Evolutionary conservation across 805 yeast genomes (phyloP).

Genomic region (Candida takata): DNA sequence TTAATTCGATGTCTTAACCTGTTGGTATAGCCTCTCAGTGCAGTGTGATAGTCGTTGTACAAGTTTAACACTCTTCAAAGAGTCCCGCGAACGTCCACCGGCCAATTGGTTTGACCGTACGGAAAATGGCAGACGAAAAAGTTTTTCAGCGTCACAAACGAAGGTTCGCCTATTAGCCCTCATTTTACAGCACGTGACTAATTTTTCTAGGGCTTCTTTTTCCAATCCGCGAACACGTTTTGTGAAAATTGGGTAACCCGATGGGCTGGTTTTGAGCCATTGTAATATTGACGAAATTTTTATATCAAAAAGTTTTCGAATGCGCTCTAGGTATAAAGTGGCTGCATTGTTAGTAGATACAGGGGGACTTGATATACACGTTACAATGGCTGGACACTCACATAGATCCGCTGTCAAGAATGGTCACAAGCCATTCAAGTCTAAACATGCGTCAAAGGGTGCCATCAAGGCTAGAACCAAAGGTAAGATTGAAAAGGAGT

Average conservation of each 20-base stretch:
- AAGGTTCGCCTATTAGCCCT: slow-evolving; percentile 6
- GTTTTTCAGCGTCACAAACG: slow-evolving; percentile 18
- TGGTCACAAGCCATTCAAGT: slow-evolving; percentile 84
- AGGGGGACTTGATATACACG: too few species aligned
- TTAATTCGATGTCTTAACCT: slow-evolving; percentile 18
- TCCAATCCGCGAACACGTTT: slow-evolving; percentile 12
- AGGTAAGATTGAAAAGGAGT: slow-evolving; percentile 80
- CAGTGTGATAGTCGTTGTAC: neutral
- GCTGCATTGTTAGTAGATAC: too few species aligned
- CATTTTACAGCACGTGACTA: slow-evolving; percentile 3
- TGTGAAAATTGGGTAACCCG: slow-evolving; percentile 1
- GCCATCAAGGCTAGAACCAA: slow-evolving; percentile 71
- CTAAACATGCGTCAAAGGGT: slow-evolving; percentile 87
- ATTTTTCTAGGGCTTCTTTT: slow-evolving; percentile 3
- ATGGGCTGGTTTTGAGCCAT: slow-evolving; percentile 11
- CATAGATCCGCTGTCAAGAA: slow-evolving; percentile 82
- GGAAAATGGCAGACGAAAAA: slow-evolving; percentile 9
- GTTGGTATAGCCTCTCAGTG: slow-evolving; percentile 5
- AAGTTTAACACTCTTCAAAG: slow-evolving; percentile 4
- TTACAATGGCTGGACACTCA: slow-evolving; percentile 66
- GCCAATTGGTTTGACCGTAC: slow-evolving; percentile 2
- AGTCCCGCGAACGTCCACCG: neutral
- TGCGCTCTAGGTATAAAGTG: neutral
- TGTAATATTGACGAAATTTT: slow-evolving; percentile 5
- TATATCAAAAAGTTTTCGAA: slow-evolving; percentile 8